phyloP scores from a whole-genome alignment of 441 rosid species.

The Geranium incanum region DNA sequence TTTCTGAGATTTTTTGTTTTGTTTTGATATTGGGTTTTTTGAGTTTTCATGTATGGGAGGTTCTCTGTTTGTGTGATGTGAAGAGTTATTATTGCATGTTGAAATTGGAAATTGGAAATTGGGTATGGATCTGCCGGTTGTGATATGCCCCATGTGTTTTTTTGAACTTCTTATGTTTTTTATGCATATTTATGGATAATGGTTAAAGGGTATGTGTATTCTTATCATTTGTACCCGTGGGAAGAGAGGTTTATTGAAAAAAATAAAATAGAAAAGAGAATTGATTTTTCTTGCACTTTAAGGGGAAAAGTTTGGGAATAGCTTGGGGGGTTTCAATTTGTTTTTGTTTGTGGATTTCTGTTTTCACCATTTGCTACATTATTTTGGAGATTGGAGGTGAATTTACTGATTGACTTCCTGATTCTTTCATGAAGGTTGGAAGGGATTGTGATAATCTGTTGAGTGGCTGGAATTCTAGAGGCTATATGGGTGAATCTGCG shows the following conservation, averaged over 20 bases:
- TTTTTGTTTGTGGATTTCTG: conserved; percentile 20
- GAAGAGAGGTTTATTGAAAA: conserved; percentile 18
- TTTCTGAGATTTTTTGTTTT: neutral
- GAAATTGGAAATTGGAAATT: neutral
- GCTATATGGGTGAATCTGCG: conserved; percentile 1
- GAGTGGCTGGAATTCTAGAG: conserved; percentile 9
- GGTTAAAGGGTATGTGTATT: conserved; percentile 19
- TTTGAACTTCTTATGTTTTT: neutral
- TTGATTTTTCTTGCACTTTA: neutral
- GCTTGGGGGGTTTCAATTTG: neutral
- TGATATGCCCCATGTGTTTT: conserved; percentile 24
- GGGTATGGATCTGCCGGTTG: conserved; percentile 38
- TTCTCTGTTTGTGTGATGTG: neutral
- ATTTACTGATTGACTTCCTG: neutral
- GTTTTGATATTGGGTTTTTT: neutral
- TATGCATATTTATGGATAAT: conserved; percentile 22
- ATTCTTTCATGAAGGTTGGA: neutral
- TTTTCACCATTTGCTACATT: conserved; percentile 6
- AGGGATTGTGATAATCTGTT: conserved; percentile 12
- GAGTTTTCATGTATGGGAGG: neutral
- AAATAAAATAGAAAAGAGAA: neutral
- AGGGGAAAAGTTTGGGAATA: conserved; percentile 20
- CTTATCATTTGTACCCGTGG: conserved; percentile 18
- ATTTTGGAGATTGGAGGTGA: conserved; percentile 7
- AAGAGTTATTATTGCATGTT: conserved; percentile 6